Evolutionary conservation across 176 grass and related monocot species (phyloP).

Genomic region (Typha latifolia): DNA sequence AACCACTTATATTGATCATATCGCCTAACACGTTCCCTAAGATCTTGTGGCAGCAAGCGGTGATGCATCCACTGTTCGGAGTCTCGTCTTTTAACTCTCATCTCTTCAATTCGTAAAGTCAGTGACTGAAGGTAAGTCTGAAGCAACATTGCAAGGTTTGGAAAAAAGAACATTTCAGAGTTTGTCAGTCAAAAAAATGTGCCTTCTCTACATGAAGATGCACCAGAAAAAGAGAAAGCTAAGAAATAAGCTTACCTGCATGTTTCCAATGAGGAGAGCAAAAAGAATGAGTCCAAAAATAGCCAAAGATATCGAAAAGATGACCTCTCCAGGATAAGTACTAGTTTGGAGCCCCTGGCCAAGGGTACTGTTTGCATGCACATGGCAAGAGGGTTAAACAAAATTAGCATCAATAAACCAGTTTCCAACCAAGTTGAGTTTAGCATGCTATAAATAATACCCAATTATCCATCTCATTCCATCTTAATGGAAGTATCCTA

Average conservation of each 20-base stretch:
- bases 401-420: not conserved
- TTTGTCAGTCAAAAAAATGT: not conserved
- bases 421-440: not conserved
- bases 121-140: constrained; percentile 68
- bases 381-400: not conserved
- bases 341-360: constrained; percentile 68
- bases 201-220: not conserved
- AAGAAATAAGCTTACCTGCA: constrained; percentile 41
- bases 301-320: constrained; percentile 73
- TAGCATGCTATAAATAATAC: no score
- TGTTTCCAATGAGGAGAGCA: constrained; percentile 92
- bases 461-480: no score
- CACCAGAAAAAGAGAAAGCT: no score
- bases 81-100: constrained; percentile 58
- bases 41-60: constrained; percentile 41
- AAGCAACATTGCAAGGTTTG: not conserved
- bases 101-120: constrained; percentile 54
- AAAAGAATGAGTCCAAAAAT: constrained; percentile 81
- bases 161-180: no score
- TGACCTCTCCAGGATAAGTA: constrained; percentile 63
- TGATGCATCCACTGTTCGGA: constrained; percentile 93
- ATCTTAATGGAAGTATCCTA: no score
- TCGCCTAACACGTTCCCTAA: constrained; percentile 56
- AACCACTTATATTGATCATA: constrained; percentile 84
- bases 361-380: constrained; percentile 35